Evolutionary conservation across 2,329 filamentous ascomycete genomes (phyloP), one percentile per base, ranked within the genome.

Genomic region (Dactylellina leptospora): DNA sequence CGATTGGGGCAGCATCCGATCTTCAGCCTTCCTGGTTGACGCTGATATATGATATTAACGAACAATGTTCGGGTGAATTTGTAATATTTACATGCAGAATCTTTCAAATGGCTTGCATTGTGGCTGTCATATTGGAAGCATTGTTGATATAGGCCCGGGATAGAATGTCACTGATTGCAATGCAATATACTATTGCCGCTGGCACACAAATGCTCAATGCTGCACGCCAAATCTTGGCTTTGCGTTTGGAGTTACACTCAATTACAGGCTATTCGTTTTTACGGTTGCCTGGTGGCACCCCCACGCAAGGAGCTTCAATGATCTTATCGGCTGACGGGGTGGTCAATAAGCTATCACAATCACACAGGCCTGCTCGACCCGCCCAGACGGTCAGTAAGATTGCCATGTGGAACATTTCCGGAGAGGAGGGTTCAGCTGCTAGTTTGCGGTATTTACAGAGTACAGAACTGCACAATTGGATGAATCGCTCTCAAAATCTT

Each of bases 391-490:
- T 58, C 18, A 30, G 47, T 56, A 63, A 59, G 40, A 63, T 62
- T 71, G 48, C 23, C 36, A 62, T 63, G 58, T 59, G 66, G 58
- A 63, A 71, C 58, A 56, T n/a, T n/a, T n/a, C n/a, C n/a, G n/a
- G n/a, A n/a, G n/a, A n/a, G n/a, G n/a, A n/a, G n/a, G n/a, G n/a
- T n/a, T n/a, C n/a, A n/a, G n/a, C n/a, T n/a, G n/a, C n/a, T 40
- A 50, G 47, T 23, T 50, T 70, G 64, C 55, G 66, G 58, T 59
- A 63, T 71, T 71, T 58, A 63, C 22, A 10, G 51, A 42, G 10
- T 48, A 18, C 18, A 36, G 47, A 30, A 23, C 13, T 6, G n/a
- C n/a, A 33, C 30, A 13, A 33, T 62, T 20, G 51, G 30, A 23
- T 42, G 48, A 45, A 11, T 13, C 9, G 45, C 10, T 5, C 3